phyloP scores from a whole-genome alignment of 2,329 filamentous ascomycete species.

The Colletotrichum caudatum region DNA sequence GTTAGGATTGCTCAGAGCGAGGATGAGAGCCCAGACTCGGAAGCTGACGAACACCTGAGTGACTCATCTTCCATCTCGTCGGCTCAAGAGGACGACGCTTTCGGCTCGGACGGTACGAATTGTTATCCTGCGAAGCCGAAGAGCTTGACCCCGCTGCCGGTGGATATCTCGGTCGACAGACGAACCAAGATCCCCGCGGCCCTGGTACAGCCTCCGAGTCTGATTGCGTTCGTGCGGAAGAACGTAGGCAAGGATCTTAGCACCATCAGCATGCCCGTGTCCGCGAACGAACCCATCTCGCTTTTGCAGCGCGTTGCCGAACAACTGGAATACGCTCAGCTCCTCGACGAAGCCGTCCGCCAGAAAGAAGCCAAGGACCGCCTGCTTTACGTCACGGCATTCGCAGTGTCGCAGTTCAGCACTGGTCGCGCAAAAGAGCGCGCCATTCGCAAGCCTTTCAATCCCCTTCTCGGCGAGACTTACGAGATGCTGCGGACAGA shows the following conservation, averaged over 20 bases:
- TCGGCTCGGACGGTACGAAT: constrained; percentile 67
- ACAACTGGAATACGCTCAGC: constrained; percentile 87
- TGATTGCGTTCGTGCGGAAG: constrained; percentile 95
- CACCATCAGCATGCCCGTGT: constrained; percentile 97
- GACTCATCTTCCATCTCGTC: constrained; percentile 72
- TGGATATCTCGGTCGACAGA: constrained; percentile 73
- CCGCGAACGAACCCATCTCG: constrained; percentile 92
- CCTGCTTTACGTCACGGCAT: constrained; percentile 87
- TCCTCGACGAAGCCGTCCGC: constrained; percentile 81
- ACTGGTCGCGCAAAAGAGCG: constrained; percentile 87
- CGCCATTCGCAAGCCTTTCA: constrained; percentile 95
- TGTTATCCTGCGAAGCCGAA: constrained; percentile 84
- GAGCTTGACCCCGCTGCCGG: constrained; percentile 80
- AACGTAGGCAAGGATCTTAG: constrained; percentile 98
- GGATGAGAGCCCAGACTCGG: constrained; percentile 70
- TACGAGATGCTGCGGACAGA: constrained; percentile 92
- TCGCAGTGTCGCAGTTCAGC: constrained; percentile 89
- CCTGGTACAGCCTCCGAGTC: constrained; percentile 84
- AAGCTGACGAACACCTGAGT: constrained; percentile 65
- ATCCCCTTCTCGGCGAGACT: constrained; percentile 95
- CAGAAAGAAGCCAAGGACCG: constrained; percentile 74
- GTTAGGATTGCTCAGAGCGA: constrained; percentile 80
- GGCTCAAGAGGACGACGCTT: constrained; percentile 67
- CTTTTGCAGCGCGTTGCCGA: constrained; percentile 90
- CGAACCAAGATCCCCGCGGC: constrained; percentile 78